phyloP scores from a whole-genome alignment of 1,139 yeast genomes.

The Kluyveromyces sp. region DNA sequence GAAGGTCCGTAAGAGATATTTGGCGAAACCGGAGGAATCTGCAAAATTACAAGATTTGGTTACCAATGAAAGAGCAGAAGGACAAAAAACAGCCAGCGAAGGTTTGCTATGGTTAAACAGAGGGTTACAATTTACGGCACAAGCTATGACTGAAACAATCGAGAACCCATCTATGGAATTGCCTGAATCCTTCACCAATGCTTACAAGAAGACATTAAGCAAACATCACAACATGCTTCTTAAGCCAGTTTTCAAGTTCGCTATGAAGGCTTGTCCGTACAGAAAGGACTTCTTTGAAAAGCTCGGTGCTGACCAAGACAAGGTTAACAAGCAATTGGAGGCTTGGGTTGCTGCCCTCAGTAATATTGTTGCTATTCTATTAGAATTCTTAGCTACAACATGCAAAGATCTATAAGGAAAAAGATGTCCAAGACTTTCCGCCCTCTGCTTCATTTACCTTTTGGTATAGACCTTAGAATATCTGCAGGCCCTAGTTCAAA shows the following conservation, averaged over 20 bases:
- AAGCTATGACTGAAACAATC: slow-evolving; percentile 75
- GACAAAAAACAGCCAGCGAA: slow-evolving; percentile 77
- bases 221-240: slow-evolving; percentile 76
- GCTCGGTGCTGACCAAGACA: slow-evolving; percentile 62
- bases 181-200: slow-evolving; percentile 70
- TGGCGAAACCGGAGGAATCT: slow-evolving; percentile 55
- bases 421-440: neutral
- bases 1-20: slow-evolving; percentile 61
- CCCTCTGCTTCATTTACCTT: no score
- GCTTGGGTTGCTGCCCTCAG: slow-evolving; percentile 76
- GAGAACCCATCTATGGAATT: slow-evolving; percentile 56
- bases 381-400: slow-evolving; percentile 47
- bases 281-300: slow-evolving; percentile 78
- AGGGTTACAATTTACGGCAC: slow-evolving; percentile 84
- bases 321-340: slow-evolving; percentile 56
- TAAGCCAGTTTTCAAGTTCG: slow-evolving; percentile 82
- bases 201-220: slow-evolving; percentile 70
- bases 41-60: slow-evolving; percentile 72
- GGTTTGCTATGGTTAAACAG: slow-evolving; percentile 83
- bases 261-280: slow-evolving; percentile 94
- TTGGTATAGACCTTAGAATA: no score
- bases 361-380: slow-evolving; percentile 60
- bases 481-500: no score
- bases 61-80: slow-evolving; percentile 54
- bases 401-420: slow-evolving; percentile 10